These are phyloP conservation scores for Quillaja saponaria DNA, from an alignment of 306 rosid genomes.

Conservation along the genomic window DNA sequence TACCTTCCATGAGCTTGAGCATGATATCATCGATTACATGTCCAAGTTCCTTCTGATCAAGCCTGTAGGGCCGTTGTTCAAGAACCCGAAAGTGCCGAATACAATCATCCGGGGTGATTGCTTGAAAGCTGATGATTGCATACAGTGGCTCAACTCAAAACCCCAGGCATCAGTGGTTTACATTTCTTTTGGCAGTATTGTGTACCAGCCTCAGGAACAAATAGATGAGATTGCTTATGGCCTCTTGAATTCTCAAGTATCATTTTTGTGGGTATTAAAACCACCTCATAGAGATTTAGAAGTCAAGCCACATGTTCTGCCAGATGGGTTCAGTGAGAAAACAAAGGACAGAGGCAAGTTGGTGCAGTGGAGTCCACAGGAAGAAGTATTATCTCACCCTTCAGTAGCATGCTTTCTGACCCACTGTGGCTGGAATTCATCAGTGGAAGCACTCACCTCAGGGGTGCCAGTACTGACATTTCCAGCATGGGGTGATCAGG, in stretches of 20 bases:
- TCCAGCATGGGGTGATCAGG: slow-evolving; percentile 87
- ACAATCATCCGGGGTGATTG: slow-evolving; percentile 47
- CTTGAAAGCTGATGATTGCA: slow-evolving; percentile 47
- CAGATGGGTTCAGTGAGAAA: slow-evolving; percentile 48
- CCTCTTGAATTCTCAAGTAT: slow-evolving; percentile 38
- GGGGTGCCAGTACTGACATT: slow-evolving; percentile 70
- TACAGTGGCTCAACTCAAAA: slow-evolving; percentile 61
- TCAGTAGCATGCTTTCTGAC: slow-evolving; percentile 62
- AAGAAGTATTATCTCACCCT: slow-evolving; percentile 53
- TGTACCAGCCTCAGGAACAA: slow-evolving; percentile 50
- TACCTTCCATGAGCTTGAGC: slow-evolving; percentile 58
- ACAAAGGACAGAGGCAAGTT: slow-evolving; percentile 48
- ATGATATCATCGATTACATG: slow-evolving; percentile 33
- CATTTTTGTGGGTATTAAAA: slow-evolving; percentile 66
- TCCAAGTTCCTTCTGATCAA: slow-evolving; percentile 30
- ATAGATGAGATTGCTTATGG: slow-evolving; percentile 68
- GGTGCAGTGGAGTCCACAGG: slow-evolving; percentile 73
- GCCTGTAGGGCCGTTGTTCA: slow-evolving; percentile 64
- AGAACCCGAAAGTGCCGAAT: slow-evolving; percentile 21
- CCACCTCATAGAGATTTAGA: slow-evolving; percentile 30
- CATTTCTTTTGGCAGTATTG: slow-evolving; percentile 66
- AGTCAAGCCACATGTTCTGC: slow-evolving; percentile 28
- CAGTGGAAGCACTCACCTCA: slow-evolving; percentile 51
- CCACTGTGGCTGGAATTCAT: slow-evolving; percentile 84
- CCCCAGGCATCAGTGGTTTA: slow-evolving; percentile 50